Conservation (phyloP, 2,329 filamentous ascomycete species). For the Fusarium circinatum region DNA sequence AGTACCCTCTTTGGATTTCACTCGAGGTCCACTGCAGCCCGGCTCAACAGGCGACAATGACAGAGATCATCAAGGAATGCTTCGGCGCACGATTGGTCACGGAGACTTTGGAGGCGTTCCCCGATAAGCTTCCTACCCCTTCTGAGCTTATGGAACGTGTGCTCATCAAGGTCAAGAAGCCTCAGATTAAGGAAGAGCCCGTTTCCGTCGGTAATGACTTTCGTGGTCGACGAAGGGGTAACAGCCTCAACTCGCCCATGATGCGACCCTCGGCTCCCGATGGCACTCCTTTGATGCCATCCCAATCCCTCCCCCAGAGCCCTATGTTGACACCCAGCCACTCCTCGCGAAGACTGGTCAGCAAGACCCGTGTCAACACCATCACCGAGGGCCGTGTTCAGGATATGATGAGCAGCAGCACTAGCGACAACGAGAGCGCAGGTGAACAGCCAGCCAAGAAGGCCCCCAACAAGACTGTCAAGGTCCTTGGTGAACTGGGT, state of each 20-base stretch:
- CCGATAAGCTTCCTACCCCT: constrained; percentile 80
- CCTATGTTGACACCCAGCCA: constrained; percentile 63
- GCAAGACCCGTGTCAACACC: constrained; percentile 65
- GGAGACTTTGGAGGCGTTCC: constrained; percentile 76
- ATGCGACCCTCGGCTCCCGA: constrained; percentile 71
- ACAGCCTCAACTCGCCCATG: constrained; percentile 76
- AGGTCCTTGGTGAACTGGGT: constrained; percentile 83
- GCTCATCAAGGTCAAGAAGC: constrained; percentile 93
- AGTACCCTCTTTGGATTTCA: constrained; percentile 91
- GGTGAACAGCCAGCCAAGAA: constrained; percentile 69
- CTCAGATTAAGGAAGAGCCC: constrained; percentile 59
- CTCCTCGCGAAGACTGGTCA: constrained; percentile 60
- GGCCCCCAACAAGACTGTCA: constrained; percentile 85
- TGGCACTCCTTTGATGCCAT: constrained; percentile 59
- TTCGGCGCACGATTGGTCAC: constrained; percentile 85
- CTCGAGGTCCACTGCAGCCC: constrained; percentile 93
- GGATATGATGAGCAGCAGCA: constrained; percentile 66
- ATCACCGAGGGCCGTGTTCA: constrained; percentile 68
- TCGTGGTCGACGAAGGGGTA: constrained; percentile 64
- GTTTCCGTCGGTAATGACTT: constrained; percentile 45
- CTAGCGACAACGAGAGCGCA: constrained; percentile 83
- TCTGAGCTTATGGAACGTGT: constrained; percentile 86
- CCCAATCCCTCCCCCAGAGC: constrained; percentile 64
- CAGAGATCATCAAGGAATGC: constrained; percentile 84
- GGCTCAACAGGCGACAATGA: constrained; percentile 87